A percentile compares a stretch with the other conserved stretches of the same genome.
phyloP scores from a whole-genome alignment of 2,329 filamentous ascomycete genomes.

The Cladosporium sp. region DNA sequence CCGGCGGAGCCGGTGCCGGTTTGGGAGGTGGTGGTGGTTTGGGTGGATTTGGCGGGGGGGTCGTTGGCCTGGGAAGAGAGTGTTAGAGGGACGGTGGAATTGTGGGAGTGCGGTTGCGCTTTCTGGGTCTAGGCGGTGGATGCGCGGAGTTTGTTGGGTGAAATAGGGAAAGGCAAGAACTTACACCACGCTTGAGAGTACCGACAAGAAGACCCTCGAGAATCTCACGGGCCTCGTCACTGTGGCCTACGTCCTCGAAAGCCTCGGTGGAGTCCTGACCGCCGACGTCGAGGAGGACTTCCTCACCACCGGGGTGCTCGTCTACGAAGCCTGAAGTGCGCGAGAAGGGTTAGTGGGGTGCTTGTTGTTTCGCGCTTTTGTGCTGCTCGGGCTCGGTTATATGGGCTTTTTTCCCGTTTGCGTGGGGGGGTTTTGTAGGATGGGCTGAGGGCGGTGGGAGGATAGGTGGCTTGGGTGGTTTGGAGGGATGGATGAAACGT shows the following conservation, averaged over 20 bases:
- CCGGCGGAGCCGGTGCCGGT: constrained; percentile 62
- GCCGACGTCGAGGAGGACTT: constrained; percentile 92
- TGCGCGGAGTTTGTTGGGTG: not conserved
- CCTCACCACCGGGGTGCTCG: constrained; percentile 91
- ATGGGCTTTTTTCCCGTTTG: not conserved
- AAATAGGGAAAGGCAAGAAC: constrained; percentile 29
- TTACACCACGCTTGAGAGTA: constrained; percentile 73
- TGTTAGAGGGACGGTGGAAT: no score
- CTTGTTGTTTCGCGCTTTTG: not conserved
- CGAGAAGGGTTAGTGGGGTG: not conserved
- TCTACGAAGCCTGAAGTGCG: constrained; percentile 64
- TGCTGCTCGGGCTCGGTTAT: no score
- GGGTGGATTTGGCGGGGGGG: constrained; percentile 9
- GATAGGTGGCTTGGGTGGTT: not conserved
- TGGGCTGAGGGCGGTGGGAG: not conserved
- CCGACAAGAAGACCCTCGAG: constrained; percentile 73
- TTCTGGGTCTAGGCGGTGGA: no score
- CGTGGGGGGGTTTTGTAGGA: not conserved
- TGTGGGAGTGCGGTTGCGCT: no score
- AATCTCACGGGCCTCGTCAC: constrained; percentile 94
- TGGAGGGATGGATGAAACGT: not conserved
- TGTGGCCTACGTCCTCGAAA: constrained; percentile 99
- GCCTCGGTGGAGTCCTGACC: constrained; percentile 96
- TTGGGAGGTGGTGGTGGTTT: constrained; percentile 4
- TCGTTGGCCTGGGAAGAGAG: constrained; percentile 11